A percentile compares a stretch with the other conserved stretches of the same genome.
These are phyloP conservation scores for Trichocomaceae sp. DNA, from an alignment of 2,329 filamentous ascomycete genomes.

Conservation along the genomic window DNA sequence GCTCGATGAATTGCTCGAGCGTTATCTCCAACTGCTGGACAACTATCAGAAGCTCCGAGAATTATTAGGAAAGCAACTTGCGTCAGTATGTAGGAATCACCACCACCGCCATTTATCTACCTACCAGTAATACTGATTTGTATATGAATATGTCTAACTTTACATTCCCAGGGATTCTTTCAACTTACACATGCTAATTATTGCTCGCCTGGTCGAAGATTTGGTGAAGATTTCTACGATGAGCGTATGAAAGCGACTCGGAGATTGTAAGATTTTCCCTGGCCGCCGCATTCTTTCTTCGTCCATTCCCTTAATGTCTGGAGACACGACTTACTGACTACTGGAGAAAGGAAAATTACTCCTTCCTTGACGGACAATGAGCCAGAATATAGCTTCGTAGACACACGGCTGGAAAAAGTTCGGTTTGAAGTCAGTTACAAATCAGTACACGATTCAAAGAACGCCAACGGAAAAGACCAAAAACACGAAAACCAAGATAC, in stretches of 20 bases:
- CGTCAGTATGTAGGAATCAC: slow-evolving; percentile 28
- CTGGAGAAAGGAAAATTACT: slow-evolving; percentile 3
- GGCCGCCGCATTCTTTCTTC: background rate
- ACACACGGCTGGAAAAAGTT: background rate
- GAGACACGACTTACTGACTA: background rate
- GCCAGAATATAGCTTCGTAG: background rate
- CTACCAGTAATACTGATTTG: background rate
- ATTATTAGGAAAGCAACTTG: slow-evolving; percentile 31
- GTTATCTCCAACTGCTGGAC: slow-evolving; percentile 40
- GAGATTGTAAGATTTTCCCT: slow-evolving; percentile 28
- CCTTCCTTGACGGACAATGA: background rate
- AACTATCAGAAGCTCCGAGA: slow-evolving; percentile 36
- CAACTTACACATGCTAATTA: slow-evolving; percentile 46
- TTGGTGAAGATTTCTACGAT: slow-evolving; percentile 46
- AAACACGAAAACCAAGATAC: too few relatives aligned
- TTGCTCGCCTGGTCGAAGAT: slow-evolving; percentile 38
- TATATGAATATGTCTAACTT: slow-evolving; percentile 2
- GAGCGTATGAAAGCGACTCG: slow-evolving; percentile 44
- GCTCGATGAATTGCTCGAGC: slow-evolving; percentile 37
- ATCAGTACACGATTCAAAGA: background rate
- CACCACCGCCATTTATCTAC: background rate
- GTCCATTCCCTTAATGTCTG: background rate
- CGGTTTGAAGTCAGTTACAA: slow-evolving; percentile 5
- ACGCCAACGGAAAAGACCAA: background rate
- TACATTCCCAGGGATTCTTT: slow-evolving; percentile 38